Evolutionary conservation across 1,284 basidiomycete genomes (phyloP), one percentile per base, ranked within the genome.

Genomic region (Austropuccinia psidii): DNA sequence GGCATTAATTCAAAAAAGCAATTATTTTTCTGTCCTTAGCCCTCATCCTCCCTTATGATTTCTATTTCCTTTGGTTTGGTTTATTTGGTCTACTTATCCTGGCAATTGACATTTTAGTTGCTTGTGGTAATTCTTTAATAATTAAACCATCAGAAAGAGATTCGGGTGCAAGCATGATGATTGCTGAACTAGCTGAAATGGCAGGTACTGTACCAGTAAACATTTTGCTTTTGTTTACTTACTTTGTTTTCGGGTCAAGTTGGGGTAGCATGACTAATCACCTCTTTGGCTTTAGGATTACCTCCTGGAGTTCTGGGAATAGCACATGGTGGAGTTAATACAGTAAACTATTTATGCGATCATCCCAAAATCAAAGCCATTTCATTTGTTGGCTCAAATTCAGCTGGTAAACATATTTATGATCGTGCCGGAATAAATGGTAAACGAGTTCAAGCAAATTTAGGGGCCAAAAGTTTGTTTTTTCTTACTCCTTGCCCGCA

Each of bases 141-240:
- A 83, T 98, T 77, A 98, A 98, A 81, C 95, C 95, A 24, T 95
- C 92, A 1, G 95, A 98, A 82, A 87, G 95, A 35, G 94, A 96
- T 79, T 95, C 95, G 24, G 94, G 93, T 75, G 95, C 95, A 9
- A 89, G 92, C 19, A 94, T 96, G 90, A 95, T 98, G 76, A 93
- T 98, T 77, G 92, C 93, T 49, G 94, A 98, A 81, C 85, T 98
- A 6, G 93, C 90, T 79, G 86, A 90, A 80, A 87, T 87, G 75
- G 93, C 94, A 82, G 90, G 83, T 74, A 74, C 79, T n/a, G 77
- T 81, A 77, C 65, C 19, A 19, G 21, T 24, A 49, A 54, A 11
- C 49, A 81, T 94, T 74, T 93, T 92, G 79, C 84, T 94, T 33
- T 31, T 39, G n/a, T 43, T 73, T 67, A 35, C 13, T 41, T 52